These are phyloP conservation scores for Kodamaea anthophila DNA, from an alignment of 1,139 yeast genomes.

Conservation along the genomic window DNA sequence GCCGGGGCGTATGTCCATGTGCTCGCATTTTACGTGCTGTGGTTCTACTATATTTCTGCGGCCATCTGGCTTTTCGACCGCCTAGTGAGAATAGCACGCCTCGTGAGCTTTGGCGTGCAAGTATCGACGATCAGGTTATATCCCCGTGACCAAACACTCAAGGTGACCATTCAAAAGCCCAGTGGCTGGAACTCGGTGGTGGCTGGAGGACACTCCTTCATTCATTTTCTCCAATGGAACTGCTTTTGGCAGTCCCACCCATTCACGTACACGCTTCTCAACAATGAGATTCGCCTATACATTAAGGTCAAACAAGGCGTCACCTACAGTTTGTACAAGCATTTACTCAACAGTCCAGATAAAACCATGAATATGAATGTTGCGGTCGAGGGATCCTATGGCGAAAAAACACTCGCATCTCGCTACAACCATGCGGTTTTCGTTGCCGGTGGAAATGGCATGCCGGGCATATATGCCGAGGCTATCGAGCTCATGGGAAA, in stretches of 20 bases:
- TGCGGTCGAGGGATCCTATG: constrained; percentile 22
- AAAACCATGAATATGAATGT: constrained; percentile 12
- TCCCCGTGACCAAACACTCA: constrained; percentile 32
- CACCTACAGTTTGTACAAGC: constrained; percentile 28
- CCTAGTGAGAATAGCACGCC: constrained; percentile 27
- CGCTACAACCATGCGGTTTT: constrained; percentile 17
- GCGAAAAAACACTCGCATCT: constrained; percentile 15
- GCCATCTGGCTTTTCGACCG: constrained; percentile 43
- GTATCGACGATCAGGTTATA: constrained; percentile 27
- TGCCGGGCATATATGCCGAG: constrained; percentile 21
- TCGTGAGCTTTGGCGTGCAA: constrained; percentile 35
- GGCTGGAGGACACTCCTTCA: constrained; percentile 63
- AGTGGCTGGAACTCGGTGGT: constrained; percentile 31
- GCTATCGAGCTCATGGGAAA: constrained; percentile 9
- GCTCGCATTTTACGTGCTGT: constrained; percentile 29
- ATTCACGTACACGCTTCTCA: constrained; percentile 46
- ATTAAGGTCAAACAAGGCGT: constrained; percentile 44
- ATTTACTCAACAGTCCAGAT: constrained; percentile 17
- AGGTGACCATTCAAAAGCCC: constrained; percentile 36
- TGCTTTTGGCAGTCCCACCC: constrained; percentile 74
- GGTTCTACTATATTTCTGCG: constrained; percentile 33
- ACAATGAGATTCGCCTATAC: constrained; percentile 32
- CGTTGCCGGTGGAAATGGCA: constrained; percentile 25
- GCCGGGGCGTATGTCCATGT: constrained; percentile 41
- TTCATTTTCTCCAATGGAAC: constrained; percentile 46